These are phyloP conservation scores for Sphenostylis stenocarpa DNA, from an alignment of 306 rosid species.

Conservation along the genomic window DNA sequence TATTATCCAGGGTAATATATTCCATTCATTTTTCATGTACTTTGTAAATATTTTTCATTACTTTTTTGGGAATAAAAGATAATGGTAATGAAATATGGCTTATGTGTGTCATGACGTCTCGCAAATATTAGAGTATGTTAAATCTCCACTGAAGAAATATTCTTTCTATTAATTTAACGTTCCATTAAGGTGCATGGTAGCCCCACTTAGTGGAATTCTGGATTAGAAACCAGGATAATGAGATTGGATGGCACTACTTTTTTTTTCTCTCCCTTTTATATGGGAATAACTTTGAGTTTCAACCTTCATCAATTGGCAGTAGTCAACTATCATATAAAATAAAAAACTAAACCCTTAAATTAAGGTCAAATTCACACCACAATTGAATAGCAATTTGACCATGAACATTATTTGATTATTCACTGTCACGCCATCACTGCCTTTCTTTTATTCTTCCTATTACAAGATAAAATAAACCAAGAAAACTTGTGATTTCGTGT, in stretches of 20 bases:
- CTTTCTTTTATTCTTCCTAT: neutral
- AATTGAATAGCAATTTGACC: neutral
- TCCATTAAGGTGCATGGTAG: neutral
- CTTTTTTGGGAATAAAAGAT: neutral
- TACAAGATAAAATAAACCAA: neutral
- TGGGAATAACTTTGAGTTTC: neutral
- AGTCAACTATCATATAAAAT: neutral
- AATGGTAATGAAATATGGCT: neutral
- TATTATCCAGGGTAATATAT: slow-evolving; percentile 72
- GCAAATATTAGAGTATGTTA: neutral
- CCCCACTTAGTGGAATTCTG: neutral
- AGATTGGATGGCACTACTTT: neutral
- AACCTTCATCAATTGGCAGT: neutral
- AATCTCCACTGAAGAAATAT: neutral
- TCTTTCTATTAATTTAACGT: neutral
- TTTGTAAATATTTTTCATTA: neutral
- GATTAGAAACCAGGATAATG: neutral
- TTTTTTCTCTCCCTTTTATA: neutral
- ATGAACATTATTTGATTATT: neutral
- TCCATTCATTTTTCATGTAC: neutral
- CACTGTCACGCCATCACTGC: neutral
- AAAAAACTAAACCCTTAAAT: neutral
- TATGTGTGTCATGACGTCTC: slow-evolving; percentile 3
- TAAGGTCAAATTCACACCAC: neutral
- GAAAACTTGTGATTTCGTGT: neutral